Conservation (phyloP, 805 yeast genomes). For the Starmerella sp. region DNA sequence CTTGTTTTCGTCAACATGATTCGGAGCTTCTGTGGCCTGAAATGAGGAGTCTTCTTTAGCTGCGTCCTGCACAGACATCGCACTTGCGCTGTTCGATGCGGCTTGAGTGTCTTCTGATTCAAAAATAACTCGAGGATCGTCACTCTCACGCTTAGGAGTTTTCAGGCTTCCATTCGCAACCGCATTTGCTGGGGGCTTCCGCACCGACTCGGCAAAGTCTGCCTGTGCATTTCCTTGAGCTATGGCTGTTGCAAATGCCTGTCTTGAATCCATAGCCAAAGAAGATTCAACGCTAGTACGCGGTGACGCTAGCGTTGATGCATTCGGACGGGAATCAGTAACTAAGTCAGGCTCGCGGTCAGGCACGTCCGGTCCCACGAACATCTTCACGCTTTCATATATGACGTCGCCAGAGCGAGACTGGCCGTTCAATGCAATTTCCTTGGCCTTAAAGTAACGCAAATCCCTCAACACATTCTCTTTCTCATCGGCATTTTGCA, state of each 20-base stretch:
- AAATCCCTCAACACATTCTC: constrained; percentile 48
- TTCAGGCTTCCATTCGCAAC: not conserved
- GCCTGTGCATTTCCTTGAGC: constrained; percentile 2
- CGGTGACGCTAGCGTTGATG: not conserved
- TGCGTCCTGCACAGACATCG: too few relatives aligned
- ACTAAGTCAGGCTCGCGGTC: not conserved
- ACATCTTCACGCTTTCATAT: constrained; percentile 47
- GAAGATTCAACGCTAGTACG: not conserved
- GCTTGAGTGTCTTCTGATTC: too few relatives aligned
- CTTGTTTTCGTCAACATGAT: too few relatives aligned
- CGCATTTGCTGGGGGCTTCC: not conserved
- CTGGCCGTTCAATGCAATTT: constrained; percentile 47
- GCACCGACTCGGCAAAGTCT: not conserved
- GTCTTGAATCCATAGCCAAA: not conserved
- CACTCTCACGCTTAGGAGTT: not conserved
- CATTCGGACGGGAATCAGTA: not conserved
- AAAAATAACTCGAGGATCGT: too few relatives aligned
- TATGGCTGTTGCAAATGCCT: not conserved
- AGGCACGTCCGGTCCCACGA: constrained; percentile 24
- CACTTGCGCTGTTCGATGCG: too few relatives aligned
- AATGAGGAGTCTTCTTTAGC: too few relatives aligned
- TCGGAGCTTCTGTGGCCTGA: too few relatives aligned
- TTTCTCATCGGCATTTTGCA: constrained; percentile 29
- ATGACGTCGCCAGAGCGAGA: constrained; percentile 51
- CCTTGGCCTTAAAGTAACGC: constrained; percentile 51